Conservation (phyloP, 2,329 filamentous ascomycete species). For the Sodiomyces alkalinus region DNA sequence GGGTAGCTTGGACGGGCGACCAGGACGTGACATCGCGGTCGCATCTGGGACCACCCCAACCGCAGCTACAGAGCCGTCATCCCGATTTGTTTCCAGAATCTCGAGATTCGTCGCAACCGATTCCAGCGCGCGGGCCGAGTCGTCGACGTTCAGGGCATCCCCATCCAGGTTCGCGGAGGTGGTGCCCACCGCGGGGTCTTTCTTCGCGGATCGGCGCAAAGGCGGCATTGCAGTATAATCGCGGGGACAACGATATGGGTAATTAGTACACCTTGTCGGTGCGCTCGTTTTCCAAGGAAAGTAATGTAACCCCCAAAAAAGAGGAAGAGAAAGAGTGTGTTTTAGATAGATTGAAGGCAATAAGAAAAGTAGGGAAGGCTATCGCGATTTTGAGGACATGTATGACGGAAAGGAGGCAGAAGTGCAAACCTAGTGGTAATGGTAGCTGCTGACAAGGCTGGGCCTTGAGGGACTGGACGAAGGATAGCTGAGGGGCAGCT, state of each 20-base stretch:
- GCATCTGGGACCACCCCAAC: constrained; percentile 8
- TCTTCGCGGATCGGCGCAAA: constrained; percentile 6
- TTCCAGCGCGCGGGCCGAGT: constrained; percentile 6
- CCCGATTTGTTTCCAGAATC: constrained; percentile 4
- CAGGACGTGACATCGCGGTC: constrained; percentile 1
- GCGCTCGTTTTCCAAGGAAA: background rate
- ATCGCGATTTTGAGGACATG: no score
- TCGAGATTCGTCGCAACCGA: constrained; percentile 7
- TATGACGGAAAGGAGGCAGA: background rate
- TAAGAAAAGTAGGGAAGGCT: background rate
- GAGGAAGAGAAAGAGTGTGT: background rate
- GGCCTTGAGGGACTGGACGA: no score
- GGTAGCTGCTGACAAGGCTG: constrained; percentile 3
- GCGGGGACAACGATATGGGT: no score
- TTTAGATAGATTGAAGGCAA: background rate
- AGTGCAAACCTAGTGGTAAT: no score
- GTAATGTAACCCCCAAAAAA: no score
- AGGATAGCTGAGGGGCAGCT: background rate
- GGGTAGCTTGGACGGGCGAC: constrained; percentile 25
- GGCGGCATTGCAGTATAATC: constrained; percentile 6
- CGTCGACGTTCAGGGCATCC: constrained; percentile 5
- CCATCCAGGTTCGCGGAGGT: no score
- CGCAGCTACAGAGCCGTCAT: constrained; percentile 6
- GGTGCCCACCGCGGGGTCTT: constrained; percentile 3
- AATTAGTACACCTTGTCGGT: no score